Evolutionary conservation across 805 yeast species (phyloP).

Genomic region (Wickerhamiella kazuoi): DNA sequence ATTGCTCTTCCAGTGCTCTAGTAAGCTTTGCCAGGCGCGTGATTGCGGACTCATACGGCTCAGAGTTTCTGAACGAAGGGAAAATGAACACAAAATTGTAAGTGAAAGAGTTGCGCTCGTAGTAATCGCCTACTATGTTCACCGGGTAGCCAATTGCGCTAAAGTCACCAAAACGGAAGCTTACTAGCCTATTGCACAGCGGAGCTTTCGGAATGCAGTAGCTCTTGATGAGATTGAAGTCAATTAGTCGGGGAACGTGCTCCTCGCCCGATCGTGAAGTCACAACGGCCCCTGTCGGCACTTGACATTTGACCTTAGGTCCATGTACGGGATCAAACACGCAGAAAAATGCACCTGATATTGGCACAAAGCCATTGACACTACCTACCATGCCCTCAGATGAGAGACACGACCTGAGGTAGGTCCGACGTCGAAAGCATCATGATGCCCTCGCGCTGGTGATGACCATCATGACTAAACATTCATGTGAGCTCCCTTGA

Average conservation of each 20-base stretch:
- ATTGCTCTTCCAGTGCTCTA: conserved; percentile 77
- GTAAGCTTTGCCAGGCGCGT: conserved; percentile 77
- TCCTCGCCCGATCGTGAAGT: conserved; percentile 12
- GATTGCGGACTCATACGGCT: conserved; percentile 75
- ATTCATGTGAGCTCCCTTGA: no score
- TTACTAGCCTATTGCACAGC: conserved; percentile 63
- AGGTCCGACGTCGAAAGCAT: no score
- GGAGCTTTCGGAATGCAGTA: conserved; percentile 89
- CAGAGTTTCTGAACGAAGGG: conserved; percentile 59
- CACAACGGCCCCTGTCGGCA: conserved; percentile 51
- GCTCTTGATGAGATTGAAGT: conserved; percentile 74
- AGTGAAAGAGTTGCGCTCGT: conserved; percentile 80
- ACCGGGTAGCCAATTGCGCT: conserved; percentile 81
- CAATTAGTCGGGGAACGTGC: conserved; percentile 30
- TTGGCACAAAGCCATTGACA: conserved; percentile 59
- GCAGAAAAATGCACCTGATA: conserved; percentile 71
- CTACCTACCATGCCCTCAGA: neutral
- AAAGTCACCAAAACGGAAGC: conserved; percentile 51
- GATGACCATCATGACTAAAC: no score
- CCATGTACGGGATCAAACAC: conserved; percentile 94
- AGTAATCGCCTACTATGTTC: conserved; percentile 50
- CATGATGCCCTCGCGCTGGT: no score
- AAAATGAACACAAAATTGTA: conserved; percentile 90
- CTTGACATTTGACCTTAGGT: conserved; percentile 77
- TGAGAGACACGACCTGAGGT: no score